Conservation (phyloP, 208 protist species). For the Leishmania guyanensis region DNA sequence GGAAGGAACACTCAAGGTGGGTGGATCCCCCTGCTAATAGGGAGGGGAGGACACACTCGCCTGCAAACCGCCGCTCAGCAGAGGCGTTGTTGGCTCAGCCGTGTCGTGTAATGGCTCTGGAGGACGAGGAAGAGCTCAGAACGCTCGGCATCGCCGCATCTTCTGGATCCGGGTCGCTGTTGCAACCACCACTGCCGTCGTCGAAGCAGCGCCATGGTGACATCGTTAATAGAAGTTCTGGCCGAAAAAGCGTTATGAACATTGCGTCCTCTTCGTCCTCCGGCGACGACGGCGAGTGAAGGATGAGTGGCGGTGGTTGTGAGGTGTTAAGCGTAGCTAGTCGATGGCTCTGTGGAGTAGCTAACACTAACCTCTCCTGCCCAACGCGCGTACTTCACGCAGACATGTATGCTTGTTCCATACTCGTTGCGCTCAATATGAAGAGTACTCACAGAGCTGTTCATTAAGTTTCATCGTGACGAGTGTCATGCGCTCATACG, state of each 20-base stretch:
- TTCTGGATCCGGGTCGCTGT: neutral
- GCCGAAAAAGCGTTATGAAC: slow-evolving; percentile 11
- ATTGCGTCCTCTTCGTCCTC: slow-evolving; percentile 17
- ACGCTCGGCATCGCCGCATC: slow-evolving; percentile 2
- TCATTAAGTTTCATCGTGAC: neutral
- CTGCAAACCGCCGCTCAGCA: neutral
- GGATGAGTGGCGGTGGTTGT: neutral
- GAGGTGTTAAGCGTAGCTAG: neutral
- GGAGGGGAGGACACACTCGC: neutral
- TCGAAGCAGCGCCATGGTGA: neutral
- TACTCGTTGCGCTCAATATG: neutral
- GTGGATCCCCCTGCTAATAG: neutral
- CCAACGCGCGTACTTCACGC: neutral
- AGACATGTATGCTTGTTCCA: neutral
- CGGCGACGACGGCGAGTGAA: slow-evolving; percentile 11
- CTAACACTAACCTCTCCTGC: neutral
- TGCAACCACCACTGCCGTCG: neutral
- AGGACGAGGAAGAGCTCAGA: slow-evolving; percentile 10
- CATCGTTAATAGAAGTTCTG: neutral
- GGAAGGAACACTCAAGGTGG: neutral
- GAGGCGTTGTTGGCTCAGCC: slow-evolving; percentile 1
- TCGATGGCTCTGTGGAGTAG: neutral
- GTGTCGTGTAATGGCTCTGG: neutral
- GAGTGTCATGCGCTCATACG: neutral
- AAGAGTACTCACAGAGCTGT: neutral